A percentile compares a stretch with the other conserved stretches of the same genome.
Evolutionary conservation across 2,329 filamentous ascomycete genomes (phyloP).

Genomic region (Talaromyces sp.): DNA sequence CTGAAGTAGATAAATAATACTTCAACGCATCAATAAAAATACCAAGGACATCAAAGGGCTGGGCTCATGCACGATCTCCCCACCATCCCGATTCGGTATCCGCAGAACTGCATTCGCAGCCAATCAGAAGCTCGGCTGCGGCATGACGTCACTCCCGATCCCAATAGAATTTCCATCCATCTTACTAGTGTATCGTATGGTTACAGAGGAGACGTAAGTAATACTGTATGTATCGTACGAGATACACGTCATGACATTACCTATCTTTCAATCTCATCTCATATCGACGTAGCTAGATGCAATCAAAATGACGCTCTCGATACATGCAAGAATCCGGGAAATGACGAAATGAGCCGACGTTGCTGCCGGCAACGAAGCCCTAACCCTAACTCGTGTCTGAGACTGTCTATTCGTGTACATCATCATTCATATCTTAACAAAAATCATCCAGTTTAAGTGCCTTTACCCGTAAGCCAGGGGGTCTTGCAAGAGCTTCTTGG

Average conservation of each 20-base stretch:
- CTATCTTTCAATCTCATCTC: neutral
- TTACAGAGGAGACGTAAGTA: neutral
- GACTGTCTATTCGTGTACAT: no score
- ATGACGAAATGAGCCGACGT: no score
- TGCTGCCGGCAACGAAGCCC: no score
- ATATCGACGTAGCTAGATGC: neutral
- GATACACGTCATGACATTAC: neutral
- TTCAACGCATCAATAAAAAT: neutral
- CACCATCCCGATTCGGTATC: neutral
- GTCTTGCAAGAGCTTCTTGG: neutral
- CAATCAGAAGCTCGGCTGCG: neutral
- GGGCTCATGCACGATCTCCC: neutral
- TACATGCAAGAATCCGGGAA: no score
- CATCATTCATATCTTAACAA: no score
- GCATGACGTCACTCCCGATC: neutral
- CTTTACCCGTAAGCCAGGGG: neutral
- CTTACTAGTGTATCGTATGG: neutral
- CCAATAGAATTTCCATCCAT: neutral
- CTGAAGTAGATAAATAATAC: neutral
- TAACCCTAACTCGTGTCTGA: no score
- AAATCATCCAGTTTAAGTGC: neutral
- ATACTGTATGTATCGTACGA: neutral
- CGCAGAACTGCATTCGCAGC: neutral
- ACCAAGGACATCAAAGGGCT: neutral
- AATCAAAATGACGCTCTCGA: no score